phyloP scores from a whole-genome alignment of 345 rosid genomes.

The Melaleuca quinquenervia region DNA sequence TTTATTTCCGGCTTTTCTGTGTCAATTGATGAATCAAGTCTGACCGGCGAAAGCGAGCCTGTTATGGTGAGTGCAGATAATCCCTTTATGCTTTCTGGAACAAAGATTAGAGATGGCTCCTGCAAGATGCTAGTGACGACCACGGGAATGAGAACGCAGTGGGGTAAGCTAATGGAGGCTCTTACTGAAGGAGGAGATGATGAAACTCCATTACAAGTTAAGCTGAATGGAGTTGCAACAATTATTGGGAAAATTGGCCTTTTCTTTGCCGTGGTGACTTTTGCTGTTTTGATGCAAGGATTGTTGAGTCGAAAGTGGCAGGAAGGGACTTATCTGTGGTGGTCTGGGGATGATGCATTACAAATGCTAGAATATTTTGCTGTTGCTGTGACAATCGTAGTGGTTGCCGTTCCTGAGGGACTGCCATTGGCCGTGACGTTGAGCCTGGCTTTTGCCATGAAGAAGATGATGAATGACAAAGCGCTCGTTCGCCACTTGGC shows the following conservation, averaged over 20 bases:
- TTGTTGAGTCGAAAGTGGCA: conserved; percentile 44
- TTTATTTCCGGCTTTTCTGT: conserved; percentile 83
- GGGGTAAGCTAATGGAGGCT: conserved; percentile 96
- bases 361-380: conserved; percentile 77
- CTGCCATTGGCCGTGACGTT: conserved; percentile 92
- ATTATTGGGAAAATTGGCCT: conserved; percentile 82
- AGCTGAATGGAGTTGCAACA: conserved; percentile 87
- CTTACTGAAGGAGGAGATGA: conserved; percentile 94
- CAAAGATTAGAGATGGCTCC: conserved; percentile 87
- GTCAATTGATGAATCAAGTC: conserved; percentile 74
- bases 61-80: conserved; percentile 49
- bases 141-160: conserved; percentile 96
- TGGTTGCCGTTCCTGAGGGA: conserved; percentile 96
- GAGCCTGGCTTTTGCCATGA: conserved; percentile 95
- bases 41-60: conserved; percentile 92
- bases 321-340: conserved; percentile 34
- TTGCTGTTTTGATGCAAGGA: conserved; percentile 78
- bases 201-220: conserved; percentile 92
- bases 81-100: conserved; percentile 86
- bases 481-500: conserved; percentile 91
- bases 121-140: conserved; percentile 85
- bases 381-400: conserved; percentile 87
- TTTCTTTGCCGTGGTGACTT: conserved; percentile 73
- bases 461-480: conserved; percentile 97
- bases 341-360: conserved; percentile 80